Conservation (phyloP, 768 basidiomycete species). For the Mycena rosella region DNA sequence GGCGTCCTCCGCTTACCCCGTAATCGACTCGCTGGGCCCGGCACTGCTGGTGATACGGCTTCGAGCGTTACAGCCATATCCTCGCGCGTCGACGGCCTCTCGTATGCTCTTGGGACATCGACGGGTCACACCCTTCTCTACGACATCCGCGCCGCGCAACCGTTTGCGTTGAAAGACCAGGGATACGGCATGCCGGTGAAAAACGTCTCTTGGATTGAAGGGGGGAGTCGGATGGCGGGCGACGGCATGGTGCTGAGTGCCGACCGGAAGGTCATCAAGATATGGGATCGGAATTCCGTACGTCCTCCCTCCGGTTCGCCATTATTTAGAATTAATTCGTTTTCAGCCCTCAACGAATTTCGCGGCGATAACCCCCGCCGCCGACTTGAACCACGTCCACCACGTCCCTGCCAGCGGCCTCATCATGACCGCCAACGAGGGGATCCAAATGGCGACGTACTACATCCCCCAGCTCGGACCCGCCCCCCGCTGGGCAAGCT, state of each 20-base stretch:
- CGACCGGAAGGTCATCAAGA: conserved; percentile 97
- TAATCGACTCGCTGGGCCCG: conserved; percentile 61
- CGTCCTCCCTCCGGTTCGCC: conserved; percentile 43
- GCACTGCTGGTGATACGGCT: conserved; percentile 44
- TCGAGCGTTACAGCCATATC: conserved; percentile 88
- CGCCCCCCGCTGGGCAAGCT: conserved; percentile 96
- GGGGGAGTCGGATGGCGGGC: conserved; percentile 85
- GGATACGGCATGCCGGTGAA: conserved; percentile 95
- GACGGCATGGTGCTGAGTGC: conserved; percentile 92
- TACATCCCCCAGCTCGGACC: conserved; percentile 97
- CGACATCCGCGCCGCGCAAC: conserved; percentile 87
- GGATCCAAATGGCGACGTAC: conserved; percentile 95
- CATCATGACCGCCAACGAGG: conserved; percentile 93
- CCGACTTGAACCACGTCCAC: conserved; percentile 91
- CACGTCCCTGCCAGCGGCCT: conserved; percentile 92
- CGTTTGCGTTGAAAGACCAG: conserved; percentile 94
- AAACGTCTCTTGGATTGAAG: conserved; percentile 90
- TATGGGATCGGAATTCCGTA: conserved; percentile 92
- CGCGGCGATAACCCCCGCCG: conserved; percentile 90
- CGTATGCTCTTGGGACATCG: conserved; percentile 94
- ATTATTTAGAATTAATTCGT: conserved; percentile 27
- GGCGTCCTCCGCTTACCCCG: conserved; percentile 76
- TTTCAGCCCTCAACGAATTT: conserved; percentile 86
- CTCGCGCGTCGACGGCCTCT: conserved; percentile 89
- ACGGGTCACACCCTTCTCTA: conserved; percentile 96